phyloP scores from a whole-genome alignment of 2,329 filamentous ascomycete species.

The Pestalotiopsis sp. region DNA sequence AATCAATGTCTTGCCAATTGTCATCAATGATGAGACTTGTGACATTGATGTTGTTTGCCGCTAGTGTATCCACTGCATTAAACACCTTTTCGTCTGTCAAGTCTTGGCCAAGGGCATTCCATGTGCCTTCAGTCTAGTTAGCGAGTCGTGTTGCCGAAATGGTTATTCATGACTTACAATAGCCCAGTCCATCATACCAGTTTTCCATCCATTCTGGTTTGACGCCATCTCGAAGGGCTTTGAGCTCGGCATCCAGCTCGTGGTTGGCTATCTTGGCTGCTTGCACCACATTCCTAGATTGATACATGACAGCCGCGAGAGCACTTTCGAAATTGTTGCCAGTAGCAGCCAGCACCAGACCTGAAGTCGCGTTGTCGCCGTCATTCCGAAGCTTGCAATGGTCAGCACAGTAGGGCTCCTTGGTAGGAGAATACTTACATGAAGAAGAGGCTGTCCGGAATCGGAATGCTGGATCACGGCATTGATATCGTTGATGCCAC shows the following conservation, averaged over 20 bases:
- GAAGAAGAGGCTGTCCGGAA: conserved; percentile 68
- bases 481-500: conserved; percentile 71
- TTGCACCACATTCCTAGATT: conserved; percentile 71
- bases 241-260: conserved; percentile 48
- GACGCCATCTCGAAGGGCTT: conserved; percentile 49
- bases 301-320: conserved; percentile 82
- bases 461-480: conserved; percentile 69
- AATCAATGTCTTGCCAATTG: conserved; percentile 84
- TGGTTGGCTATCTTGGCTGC: conserved; percentile 44
- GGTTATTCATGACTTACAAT: conserved; percentile 61
- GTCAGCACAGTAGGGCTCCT: conserved; percentile 14
- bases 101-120: conserved; percentile 87
- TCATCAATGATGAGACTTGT: conserved; percentile 94
- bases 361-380: conserved; percentile 52
- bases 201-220: conserved; percentile 74
- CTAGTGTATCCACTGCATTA: conserved; percentile 71
- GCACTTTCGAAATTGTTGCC: conserved; percentile 75
- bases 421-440: conserved; percentile 48
- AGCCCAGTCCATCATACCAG: conserved; percentile 92
- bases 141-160: not conserved
- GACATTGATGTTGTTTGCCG: conserved; percentile 73
- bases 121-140: conserved; percentile 62
- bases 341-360: conserved; percentile 70
- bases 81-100: conserved; percentile 82
- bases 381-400: conserved; percentile 66